A percentile compares a stretch with the other conserved stretches of the same genome.
phyloP scores from a whole-genome alignment of 345 rosid genomes.

The Hirschfeldia incana region DNA sequence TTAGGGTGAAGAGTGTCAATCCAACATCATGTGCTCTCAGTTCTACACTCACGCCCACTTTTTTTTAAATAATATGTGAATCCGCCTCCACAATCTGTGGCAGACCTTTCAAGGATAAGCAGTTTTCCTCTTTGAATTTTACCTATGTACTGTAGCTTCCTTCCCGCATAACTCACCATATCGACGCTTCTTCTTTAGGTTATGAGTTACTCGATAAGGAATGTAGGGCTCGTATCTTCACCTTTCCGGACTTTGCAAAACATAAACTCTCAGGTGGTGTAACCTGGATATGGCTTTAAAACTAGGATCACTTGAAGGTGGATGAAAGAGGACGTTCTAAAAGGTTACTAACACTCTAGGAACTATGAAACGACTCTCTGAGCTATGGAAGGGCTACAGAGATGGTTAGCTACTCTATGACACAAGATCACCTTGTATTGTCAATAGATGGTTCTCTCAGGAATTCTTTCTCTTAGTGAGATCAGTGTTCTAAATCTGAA shows the following conservation, averaged over 20 bases:
- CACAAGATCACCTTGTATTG: too few species aligned
- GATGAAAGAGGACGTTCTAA: too few species aligned
- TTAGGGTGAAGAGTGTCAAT: not conserved
- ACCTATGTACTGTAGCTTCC: not conserved
- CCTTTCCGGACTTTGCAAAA: not conserved
- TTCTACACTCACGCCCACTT: not conserved
- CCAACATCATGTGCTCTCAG: not conserved
- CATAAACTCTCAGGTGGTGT: too few species aligned
- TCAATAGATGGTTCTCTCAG: too few species aligned
- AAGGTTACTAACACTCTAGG: too few species aligned
- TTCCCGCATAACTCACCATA: not conserved
- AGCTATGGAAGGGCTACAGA: too few species aligned
- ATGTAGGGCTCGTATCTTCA: not conserved
- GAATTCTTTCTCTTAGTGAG: too few species aligned
- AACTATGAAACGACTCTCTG: too few species aligned
- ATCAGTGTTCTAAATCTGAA: too few species aligned
- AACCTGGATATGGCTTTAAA: too few species aligned
- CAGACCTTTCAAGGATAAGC: not conserved
- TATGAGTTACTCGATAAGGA: not conserved
- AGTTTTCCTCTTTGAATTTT: not conserved
- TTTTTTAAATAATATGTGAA: not conserved
- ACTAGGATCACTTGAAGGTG: too few species aligned
- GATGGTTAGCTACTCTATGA: too few species aligned
- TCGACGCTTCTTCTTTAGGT: not conserved
- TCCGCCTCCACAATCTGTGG: not conserved